These are phyloP conservation scores for Phialophora verrucosa DNA, from an alignment of 2,329 filamentous ascomycete species.

Conservation along the genomic window DNA sequence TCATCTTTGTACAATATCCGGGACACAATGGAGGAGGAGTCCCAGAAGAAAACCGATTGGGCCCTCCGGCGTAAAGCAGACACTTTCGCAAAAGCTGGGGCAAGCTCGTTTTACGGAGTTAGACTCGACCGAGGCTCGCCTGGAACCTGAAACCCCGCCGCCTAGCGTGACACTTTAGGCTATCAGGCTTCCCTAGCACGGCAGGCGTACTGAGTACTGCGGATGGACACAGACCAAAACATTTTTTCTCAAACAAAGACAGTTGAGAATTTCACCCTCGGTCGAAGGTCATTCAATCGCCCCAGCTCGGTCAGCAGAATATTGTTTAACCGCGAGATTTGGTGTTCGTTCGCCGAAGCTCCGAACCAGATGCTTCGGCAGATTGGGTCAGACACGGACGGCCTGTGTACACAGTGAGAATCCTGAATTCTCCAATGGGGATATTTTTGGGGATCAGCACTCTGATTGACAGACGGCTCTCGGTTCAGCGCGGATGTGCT, in stretches of 20 bases:
- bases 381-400: conserved; percentile 9
- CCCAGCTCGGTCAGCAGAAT: neutral
- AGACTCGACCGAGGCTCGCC: conserved; percentile 22
- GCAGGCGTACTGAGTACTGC: neutral
- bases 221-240: neutral
- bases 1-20: neutral
- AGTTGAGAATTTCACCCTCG: neutral
- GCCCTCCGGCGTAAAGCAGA: neutral
- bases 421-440: conserved; percentile 15
- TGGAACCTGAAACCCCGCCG: conserved; percentile 31
- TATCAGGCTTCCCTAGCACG: neutral
- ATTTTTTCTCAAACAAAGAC: neutral
- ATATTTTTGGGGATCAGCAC: conserved; percentile 16
- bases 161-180: conserved; percentile 4
- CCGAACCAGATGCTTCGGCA: neutral
- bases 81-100: conserved; percentile 24
- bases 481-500: conserved; percentile 22
- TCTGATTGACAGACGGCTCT: conserved; percentile 13
- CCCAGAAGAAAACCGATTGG: neutral
- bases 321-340: neutral
- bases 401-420: neutral
- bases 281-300: neutral
- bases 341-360: neutral
- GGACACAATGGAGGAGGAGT: too few species aligned
- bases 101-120: conserved; percentile 13